Evolutionary conservation across 441 rosid species (phyloP), one percentile per base, ranked within the genome.

Genomic region (Dalechampia spathulata): DNA sequence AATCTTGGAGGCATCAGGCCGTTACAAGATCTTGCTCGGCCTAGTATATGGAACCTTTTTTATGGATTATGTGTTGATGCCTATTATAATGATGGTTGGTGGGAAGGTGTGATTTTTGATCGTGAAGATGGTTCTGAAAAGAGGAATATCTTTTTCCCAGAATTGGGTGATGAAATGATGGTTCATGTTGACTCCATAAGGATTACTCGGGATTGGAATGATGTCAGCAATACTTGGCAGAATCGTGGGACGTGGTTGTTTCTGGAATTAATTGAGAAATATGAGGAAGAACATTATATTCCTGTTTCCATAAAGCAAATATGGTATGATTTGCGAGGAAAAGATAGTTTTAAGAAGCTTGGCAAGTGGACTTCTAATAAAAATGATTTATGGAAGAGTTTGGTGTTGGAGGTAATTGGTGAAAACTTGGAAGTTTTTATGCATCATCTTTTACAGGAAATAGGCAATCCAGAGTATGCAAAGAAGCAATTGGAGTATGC

Each of bases 101-200:
- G 94, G 96, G 97, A 90, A 72, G 97, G 96, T 55, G 94, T 90
- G 28, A 11, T 87, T 55, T 83, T 85, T 28, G 87, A 90, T 43
- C 62, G 61, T 41, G 69, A 64, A 17, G 66, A 65, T 59, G 83
- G 75, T 58, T 62, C 71, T 2, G 74, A 72, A 46, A 44, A 68
- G 63, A 80, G 94, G 66, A 70, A 57, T 52, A 66, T 90, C 17
- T 83, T 87, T 73, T 90, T 87, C 64, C 96, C 97, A 2, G 96
- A 87, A 64, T 64, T 82, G 62, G 96, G 91, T 23, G 91, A 87
- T 69, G 86, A 90, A 65, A 57, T 71, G 70, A 45, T 10, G 23
- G 45, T 50, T 39, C 62, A 34, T 21, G 27, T 75, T 37, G 68
- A 45, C 11, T 44, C 50, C 12, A 34, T 90, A 16, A 78, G 91